Evolutionary conservation across 495 filamentous ascomycete genomes (phyloP).

Genomic region (Pyronema domesticum): DNA sequence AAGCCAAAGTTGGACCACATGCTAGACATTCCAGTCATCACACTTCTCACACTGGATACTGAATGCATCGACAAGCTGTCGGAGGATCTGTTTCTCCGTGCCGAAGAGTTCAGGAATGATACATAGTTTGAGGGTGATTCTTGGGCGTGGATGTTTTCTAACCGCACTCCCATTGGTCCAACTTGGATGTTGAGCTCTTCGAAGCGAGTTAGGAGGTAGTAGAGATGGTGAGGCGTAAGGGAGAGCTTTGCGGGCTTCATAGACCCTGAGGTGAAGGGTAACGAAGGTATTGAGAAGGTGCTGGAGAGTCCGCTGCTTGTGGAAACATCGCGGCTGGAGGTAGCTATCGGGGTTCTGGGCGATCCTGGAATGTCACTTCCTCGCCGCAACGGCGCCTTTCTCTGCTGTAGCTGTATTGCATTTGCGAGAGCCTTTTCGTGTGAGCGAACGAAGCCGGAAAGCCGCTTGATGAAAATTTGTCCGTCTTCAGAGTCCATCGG

Average conservation of each 20-base stretch:
- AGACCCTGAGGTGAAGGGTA: constrained; percentile 66
- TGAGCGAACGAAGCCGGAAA: constrained; percentile 86
- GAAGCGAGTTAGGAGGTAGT: constrained; percentile 85
- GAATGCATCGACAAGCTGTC: constrained; percentile 86
- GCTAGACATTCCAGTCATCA: constrained; percentile 87
- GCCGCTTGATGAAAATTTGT: constrained; percentile 81
- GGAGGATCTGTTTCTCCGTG: constrained; percentile 53
- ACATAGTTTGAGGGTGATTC: constrained; percentile 80
- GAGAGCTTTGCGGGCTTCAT: constrained; percentile 81
- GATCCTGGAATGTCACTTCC: constrained; percentile 30
- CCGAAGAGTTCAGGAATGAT: constrained; percentile 64
- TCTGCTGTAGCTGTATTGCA: constrained; percentile 66
- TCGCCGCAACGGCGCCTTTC: constrained; percentile 30
- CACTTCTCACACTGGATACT: constrained; percentile 88
- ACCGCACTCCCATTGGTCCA: constrained; percentile 84
- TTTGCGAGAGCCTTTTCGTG: constrained; percentile 96
- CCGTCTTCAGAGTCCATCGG: constrained; percentile 75
- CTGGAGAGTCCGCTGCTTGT: constrained; percentile 57
- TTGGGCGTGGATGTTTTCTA: constrained; percentile 87
- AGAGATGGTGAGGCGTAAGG: constrained; percentile 92
- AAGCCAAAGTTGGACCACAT: constrained; percentile 81
- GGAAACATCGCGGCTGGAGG: constrained; percentile 37
- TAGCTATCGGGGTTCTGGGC: constrained; percentile 32
- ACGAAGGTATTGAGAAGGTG: constrained; percentile 65
- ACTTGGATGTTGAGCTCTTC: constrained; percentile 79